Evolutionary conservation across 2,329 filamentous ascomycete species (phyloP), one percentile per base, ranked within the genome.

Genomic region (Herpotrichia juniperi): DNA sequence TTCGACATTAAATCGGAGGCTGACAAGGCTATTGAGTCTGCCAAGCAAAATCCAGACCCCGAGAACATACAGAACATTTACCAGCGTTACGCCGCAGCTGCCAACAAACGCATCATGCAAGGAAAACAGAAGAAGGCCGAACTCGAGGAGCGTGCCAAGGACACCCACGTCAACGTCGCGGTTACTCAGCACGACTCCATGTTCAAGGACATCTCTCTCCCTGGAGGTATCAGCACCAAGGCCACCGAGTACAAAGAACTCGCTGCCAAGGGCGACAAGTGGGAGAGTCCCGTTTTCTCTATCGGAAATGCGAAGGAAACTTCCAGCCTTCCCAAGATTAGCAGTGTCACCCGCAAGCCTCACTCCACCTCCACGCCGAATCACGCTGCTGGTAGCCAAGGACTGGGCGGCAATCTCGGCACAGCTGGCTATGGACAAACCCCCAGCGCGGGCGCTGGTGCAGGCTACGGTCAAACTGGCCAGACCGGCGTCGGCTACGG

Each of bases 201-300:
- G 59, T 96, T 99, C 87, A 89, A 91, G 68, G 81, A 93, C 70
- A 87, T 99, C 69, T 83, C 87, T 51, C 82, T 99, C 5, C 92
- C 93, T 22, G 90, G 90, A 26, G 93, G 92, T 49, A 93, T 97
- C 72, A 94, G 90, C 63, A 87, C 86, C 78, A 97, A 96, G 84
- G 93, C 93, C 9, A 96, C 91, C 21, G 91, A 96, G 75, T 97
- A 96, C 83, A 91, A 87, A 78, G 86, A 97, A 19, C 82, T 96
- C 51, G 91, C 93, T 8, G 81, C 80, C 61, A 91, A 94, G 84
- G 94, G 94, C 46, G 90, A 96, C 50, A 88, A 87, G 74, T 99
- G 94, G 94, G 89, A 96, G 81, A 96, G 90, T 55, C 91, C 93
- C 9, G 86, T 99, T 67, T 99, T 99, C 80, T 88, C 86, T 54